A percentile compares a stretch with the other conserved stretches of the same genome.
Conservation (phyloP, 225 moss, liverwort and hornwort species). For the Anthoceros angustus region DNA sequence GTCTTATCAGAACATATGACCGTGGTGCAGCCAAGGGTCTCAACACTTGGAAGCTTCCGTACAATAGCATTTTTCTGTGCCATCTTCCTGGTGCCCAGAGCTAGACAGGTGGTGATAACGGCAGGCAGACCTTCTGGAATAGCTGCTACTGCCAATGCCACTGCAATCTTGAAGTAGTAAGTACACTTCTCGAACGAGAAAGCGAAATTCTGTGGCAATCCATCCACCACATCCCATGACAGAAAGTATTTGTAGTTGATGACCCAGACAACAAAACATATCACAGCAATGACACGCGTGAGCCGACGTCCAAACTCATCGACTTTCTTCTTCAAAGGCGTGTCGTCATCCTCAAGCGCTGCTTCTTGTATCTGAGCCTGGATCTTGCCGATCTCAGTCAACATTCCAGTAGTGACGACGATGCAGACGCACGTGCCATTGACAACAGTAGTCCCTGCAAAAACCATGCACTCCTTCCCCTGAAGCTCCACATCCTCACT, state of each 20-base stretch:
- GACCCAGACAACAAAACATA: slow-evolving; percentile 87
- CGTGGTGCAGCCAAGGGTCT: slow-evolving; percentile 87
- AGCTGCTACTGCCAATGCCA: slow-evolving; percentile 88
- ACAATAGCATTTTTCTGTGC: slow-evolving; percentile 95
- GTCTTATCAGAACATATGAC: slow-evolving; percentile 98
- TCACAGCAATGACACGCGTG: slow-evolving; percentile 73
- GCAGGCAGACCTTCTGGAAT: slow-evolving; percentile 94
- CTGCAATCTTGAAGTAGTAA: slow-evolving; percentile 94
- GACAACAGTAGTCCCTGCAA: slow-evolving; percentile 69
- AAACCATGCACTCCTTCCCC: slow-evolving; percentile 74
- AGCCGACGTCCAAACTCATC: slow-evolving; percentile 84
- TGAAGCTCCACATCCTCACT: slow-evolving; percentile 64
- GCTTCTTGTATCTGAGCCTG: slow-evolving; percentile 93
- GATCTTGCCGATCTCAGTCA: slow-evolving; percentile 94
- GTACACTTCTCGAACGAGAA: slow-evolving; percentile 94
- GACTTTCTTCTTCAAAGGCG: slow-evolving; percentile 78
- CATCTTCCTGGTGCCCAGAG: slow-evolving; percentile 85
- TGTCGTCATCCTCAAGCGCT: slow-evolving; percentile 72
- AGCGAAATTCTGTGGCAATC: slow-evolving; percentile 42
- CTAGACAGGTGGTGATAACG: slow-evolving; percentile 89
- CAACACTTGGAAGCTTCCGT: slow-evolving; percentile 83
- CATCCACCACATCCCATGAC: slow-evolving; percentile 57
- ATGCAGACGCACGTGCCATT: slow-evolving; percentile 63
- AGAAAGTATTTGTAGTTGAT: slow-evolving; percentile 95
- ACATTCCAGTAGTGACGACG: slow-evolving; percentile 61